Evolutionary conservation across 176 grass and related monocot species (phyloP), one percentile per base, ranked within the genome.

Genomic region (Typha latifolia): DNA sequence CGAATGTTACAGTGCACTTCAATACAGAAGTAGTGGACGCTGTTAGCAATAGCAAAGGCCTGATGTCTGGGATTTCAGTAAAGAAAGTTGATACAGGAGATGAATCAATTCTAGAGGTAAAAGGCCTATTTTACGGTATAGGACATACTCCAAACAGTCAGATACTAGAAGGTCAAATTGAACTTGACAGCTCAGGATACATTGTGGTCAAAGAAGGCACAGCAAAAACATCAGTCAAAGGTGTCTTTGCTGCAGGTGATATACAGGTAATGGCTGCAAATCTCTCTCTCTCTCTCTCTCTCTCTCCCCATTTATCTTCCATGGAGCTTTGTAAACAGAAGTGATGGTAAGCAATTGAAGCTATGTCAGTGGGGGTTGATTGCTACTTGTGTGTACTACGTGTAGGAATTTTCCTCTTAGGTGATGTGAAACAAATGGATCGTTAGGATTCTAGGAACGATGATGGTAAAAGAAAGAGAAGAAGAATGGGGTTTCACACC

Each of bases 201-300:
- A 87, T 99, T 72, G 67, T 85, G 71, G 86, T 99, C 61, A 76
- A 85, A 62, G 89, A 93, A 80, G 84, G 84, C 48, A 87, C 81
- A 7, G 81, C 86, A 64, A 85, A 85, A 84, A 94, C 95, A 73
- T 93, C 89, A 78, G 79, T 90, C 34, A 77, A 90, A 68, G 95
- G 95, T 51, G 95, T 94, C 77, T 99, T 99, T 85, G 95, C 95
- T 80, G 95, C 95, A 87, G 95, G 95, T 69, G 89, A 99, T 87
- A 89, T 99, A 56, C 95, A 99, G 95, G 95, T 99, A 57, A 47
- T 59, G 52, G 7, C 19, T 10, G 19, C n/a, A n/a, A n/a, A n/a
- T n/a, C n/a, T n/a, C n/a, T n/a, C n/a, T n/a, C n/a, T n/a, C n/a
- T n/a, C n/a, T 37, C 34, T 37, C 34, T 37, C 34, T 37, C 34